Conservation (phyloP, 192 early-diverging fungal species). For the Obelidium mucronatum region DNA sequence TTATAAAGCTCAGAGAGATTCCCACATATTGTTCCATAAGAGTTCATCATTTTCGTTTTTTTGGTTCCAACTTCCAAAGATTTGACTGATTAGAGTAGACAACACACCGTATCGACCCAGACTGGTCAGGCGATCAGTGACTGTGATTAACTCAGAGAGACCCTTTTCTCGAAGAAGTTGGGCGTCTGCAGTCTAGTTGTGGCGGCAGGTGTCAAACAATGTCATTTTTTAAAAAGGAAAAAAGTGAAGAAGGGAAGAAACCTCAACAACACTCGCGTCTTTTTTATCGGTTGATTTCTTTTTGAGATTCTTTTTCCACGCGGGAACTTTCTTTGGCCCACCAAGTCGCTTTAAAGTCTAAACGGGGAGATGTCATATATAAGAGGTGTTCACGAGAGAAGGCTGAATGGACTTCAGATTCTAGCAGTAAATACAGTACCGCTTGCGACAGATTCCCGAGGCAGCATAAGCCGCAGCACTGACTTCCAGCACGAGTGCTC, state of each 20-base stretch:
- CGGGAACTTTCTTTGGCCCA: conserved; percentile 31
- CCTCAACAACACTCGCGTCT: background rate
- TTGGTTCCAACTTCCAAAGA: no score
- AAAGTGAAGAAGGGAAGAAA: background rate
- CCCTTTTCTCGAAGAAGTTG: conserved; percentile 24
- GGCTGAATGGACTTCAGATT: background rate
- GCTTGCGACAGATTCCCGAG: conserved; percentile 34
- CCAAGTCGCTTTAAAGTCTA: conserved; percentile 52
- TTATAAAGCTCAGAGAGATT: conserved; percentile 31
- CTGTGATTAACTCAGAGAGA: conserved; percentile 52
- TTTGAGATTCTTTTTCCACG: conserved; percentile 51
- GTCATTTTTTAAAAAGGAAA: no score
- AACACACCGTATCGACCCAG: conserved; percentile 49
- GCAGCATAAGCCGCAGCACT: conserved; percentile 33
- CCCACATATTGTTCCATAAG: conserved; percentile 29
- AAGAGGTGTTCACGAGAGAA: no score
- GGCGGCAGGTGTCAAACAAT: background rate
- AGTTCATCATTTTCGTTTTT: conserved; percentile 31
- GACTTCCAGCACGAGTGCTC: conserved; percentile 30
- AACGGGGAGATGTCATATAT: no score
- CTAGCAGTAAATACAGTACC: conserved; percentile 1
- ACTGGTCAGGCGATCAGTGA: conserved; percentile 50
- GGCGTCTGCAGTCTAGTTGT: conserved; percentile 26
- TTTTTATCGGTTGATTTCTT: conserved; percentile 29
- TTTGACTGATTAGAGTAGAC: background rate